Conservation (phyloP, 2,329 filamentous ascomycete genomes). For the Coniochaeta ligniaria region DNA sequence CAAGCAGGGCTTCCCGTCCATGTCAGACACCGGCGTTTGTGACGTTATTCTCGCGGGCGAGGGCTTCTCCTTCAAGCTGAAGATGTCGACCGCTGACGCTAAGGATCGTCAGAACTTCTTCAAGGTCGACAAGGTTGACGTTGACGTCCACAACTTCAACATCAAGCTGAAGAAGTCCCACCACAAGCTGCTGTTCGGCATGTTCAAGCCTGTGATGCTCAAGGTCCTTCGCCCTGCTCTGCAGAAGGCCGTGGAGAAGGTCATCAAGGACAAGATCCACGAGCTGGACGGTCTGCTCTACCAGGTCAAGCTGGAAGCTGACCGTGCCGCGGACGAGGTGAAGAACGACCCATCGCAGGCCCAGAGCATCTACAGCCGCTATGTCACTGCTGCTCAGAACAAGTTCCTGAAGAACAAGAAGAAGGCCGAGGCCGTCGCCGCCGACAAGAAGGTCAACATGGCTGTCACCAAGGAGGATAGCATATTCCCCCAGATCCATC, state of each 20-base stretch:
- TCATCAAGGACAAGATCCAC: constrained; percentile 76
- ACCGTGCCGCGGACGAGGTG: constrained; percentile 60
- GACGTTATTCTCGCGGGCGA: constrained; percentile 83
- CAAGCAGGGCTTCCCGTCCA: constrained; percentile 84
- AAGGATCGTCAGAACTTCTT: constrained; percentile 77
- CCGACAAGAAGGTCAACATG: constrained; percentile 71
- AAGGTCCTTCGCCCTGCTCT: constrained; percentile 77
- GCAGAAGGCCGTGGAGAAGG: constrained; percentile 82
- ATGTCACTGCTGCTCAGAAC: constrained; percentile 68
- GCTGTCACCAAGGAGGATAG: constrained; percentile 84
- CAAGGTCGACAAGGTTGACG: constrained; percentile 85
- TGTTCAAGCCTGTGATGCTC: constrained; percentile 84
- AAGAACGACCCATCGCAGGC: constrained; percentile 64
- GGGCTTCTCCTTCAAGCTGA: constrained; percentile 87
- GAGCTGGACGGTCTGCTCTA: constrained; percentile 67
- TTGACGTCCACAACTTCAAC: constrained; percentile 72
- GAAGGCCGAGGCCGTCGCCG: constrained; percentile 56
- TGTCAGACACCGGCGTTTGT: constrained; percentile 82
- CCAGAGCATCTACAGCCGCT: constrained; percentile 81
- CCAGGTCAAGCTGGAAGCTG: constrained; percentile 75
- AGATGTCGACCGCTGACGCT: constrained; percentile 73
- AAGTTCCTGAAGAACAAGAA: constrained; percentile 68
- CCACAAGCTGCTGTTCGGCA: constrained; percentile 81
- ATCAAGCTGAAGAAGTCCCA: constrained; percentile 92
- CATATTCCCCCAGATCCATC: no score